Percentiles rank a stretch among this genome's conserved stretches.
Evolutionary conservation across 2,329 filamentous ascomycete species (phyloP).

Genomic region (Diaporthe citrichinensis): DNA sequence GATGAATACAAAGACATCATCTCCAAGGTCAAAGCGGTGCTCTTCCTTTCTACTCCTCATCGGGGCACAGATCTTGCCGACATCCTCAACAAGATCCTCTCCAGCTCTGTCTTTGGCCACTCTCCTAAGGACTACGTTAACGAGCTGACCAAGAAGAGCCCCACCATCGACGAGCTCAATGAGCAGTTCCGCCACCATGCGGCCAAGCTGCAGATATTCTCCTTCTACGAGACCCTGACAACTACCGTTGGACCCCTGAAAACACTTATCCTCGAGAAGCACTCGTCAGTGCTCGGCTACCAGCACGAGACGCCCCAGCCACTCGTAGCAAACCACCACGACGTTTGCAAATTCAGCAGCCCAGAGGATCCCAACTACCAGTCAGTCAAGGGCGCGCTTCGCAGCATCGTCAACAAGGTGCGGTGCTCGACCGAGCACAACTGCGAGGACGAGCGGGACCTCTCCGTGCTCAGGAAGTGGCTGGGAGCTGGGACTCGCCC

Average conservation of each 20-base stretch:
- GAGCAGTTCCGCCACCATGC: slow-evolving; percentile 52
- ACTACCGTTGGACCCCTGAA: slow-evolving; percentile 44
- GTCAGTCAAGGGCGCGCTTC: slow-evolving; percentile 42
- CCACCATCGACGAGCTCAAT: slow-evolving; percentile 49
- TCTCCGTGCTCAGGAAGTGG: slow-evolving; percentile 17
- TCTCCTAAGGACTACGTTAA: slow-evolving; percentile 46
- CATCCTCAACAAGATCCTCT: slow-evolving; percentile 45
- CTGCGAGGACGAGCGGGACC: slow-evolving; percentile 12
- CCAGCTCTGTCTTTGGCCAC: slow-evolving; percentile 40
- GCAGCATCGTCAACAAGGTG: slow-evolving; percentile 40
- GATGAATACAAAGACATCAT: slow-evolving; percentile 44
- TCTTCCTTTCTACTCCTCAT: slow-evolving; percentile 49
- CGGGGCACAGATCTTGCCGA: slow-evolving; percentile 46
- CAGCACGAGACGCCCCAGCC: slow-evolving; percentile 45
- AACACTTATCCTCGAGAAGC: slow-evolving; percentile 46
- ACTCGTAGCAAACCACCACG: slow-evolving; percentile 50
- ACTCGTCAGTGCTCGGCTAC: slow-evolving; percentile 49
- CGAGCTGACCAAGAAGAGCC: slow-evolving; percentile 46
- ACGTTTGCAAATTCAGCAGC: slow-evolving; percentile 48
- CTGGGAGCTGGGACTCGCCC: slow-evolving; percentile 4
- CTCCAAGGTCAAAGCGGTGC: slow-evolving; percentile 43
- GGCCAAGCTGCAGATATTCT: slow-evolving; percentile 50
- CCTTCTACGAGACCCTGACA: slow-evolving; percentile 53
- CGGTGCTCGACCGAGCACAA: slow-evolving; percentile 16
- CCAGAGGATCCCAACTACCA: slow-evolving; percentile 44